phyloP scores from a whole-genome alignment of 1,284 basidiomycete genomes.

The Apiotrichum brassicae region DNA sequence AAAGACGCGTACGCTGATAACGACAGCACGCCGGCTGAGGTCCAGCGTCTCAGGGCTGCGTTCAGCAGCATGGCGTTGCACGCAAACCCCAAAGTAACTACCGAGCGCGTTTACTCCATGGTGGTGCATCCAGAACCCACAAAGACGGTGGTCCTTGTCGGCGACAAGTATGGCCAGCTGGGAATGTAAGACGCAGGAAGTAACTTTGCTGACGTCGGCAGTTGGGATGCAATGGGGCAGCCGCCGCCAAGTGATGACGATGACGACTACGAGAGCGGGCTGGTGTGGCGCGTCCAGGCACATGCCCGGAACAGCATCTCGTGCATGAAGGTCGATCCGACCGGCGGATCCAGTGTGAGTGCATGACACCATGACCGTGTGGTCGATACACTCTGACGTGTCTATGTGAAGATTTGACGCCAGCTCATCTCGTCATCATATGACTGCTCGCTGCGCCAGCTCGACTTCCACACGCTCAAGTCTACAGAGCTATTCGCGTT shows the following conservation, averaged over 20 bases:
- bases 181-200: conserved; percentile 41
- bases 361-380: neutral
- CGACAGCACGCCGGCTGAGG: conserved; percentile 18
- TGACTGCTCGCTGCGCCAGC: conserved; percentile 48
- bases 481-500: conserved; percentile 47
- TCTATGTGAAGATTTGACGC: neutral
- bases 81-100: conserved; percentile 44
- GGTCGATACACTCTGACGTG: no score
- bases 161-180: conserved; percentile 48
- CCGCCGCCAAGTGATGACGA: conserved; percentile 17
- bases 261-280: conserved; percentile 25
- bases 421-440: conserved; percentile 49
- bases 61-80: conserved; percentile 37
- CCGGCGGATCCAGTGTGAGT: conserved; percentile 40
- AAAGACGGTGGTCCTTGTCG: conserved; percentile 48
- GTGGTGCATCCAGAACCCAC: conserved; percentile 46
- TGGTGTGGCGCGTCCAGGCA: conserved; percentile 46
- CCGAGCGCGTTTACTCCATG: conserved; percentile 49
- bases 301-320: conserved; percentile 45
- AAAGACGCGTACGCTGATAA: conserved; percentile 25
- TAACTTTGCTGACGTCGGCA: conserved; percentile 7
- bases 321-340: conserved; percentile 46
- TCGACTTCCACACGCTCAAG: conserved; percentile 44
- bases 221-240: conserved; percentile 40
- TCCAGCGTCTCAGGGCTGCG: conserved; percentile 24